Conservation (phyloP, 2,329 filamentous ascomycete species). For the Alternaria sp. region DNA sequence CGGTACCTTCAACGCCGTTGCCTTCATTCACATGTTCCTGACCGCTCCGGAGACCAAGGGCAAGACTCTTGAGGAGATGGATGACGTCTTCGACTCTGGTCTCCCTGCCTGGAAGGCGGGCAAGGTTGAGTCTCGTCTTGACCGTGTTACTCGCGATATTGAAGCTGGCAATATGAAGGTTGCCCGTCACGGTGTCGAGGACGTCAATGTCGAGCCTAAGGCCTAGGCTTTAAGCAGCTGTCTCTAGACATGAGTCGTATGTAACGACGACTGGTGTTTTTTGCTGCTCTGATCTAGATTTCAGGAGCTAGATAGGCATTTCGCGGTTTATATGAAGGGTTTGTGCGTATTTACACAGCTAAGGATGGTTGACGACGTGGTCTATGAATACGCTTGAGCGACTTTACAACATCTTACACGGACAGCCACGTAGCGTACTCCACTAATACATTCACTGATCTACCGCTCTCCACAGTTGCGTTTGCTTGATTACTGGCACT, state of each 20-base stretch:
- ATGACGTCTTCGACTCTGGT: conserved; percentile 51
- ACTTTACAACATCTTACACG: neutral
- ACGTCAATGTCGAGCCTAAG: conserved; percentile 31
- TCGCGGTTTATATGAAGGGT: neutral
- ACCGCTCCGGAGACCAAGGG: conserved; percentile 53
- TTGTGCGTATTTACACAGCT: neutral
- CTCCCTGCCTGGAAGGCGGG: conserved; percentile 48
- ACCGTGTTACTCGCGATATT: conserved; percentile 47
- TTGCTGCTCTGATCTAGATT: neutral
- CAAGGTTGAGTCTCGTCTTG: conserved; percentile 44
- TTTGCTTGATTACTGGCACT: neutral
- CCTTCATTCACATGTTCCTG: conserved; percentile 53
- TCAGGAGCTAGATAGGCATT: neutral
- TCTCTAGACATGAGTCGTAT: neutral
- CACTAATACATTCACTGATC: conserved; percentile 5
- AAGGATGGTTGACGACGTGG: neutral
- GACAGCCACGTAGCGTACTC: conserved; percentile 8
- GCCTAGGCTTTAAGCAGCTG: conserved; percentile 24
- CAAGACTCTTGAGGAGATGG: conserved; percentile 54
- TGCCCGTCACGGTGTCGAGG: conserved; percentile 18
- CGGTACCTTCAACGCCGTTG: conserved; percentile 50
- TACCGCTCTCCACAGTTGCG: neutral
- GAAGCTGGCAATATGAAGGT: conserved; percentile 49
- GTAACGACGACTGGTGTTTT: neutral
- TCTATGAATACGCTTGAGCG: neutral